Percentiles rank a stretch among this genome's conserved stretches.
Conservation (phyloP, 345 rosid genomes). For the Citrus glauca region DNA sequence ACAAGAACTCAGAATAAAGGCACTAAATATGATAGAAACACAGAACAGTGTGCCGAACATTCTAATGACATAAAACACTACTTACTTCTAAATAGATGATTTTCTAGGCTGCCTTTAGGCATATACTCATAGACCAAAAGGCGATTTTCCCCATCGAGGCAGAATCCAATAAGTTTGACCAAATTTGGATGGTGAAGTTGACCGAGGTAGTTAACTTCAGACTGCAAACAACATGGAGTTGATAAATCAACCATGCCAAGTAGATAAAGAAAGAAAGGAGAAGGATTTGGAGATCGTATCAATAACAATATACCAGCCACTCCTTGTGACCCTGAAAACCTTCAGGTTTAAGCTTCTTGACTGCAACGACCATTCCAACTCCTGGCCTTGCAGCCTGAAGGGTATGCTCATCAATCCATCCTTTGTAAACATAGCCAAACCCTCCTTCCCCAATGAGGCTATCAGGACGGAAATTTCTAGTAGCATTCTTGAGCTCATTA, state of each 20-base stretch:
- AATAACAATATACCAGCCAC: conserved; percentile 59
- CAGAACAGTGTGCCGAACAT: neutral
- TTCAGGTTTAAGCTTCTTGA: conserved; percentile 68
- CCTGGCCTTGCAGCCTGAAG: conserved; percentile 38
- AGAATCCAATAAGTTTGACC: conserved; percentile 74
- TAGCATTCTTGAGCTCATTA: conserved; percentile 55
- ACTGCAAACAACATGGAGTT: conserved; percentile 33
- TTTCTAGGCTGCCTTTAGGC: conserved; percentile 76
- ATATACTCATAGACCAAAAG: conserved; percentile 82
- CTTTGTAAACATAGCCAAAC: conserved; percentile 78
- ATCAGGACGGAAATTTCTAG: conserved; percentile 59
- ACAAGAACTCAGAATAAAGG: neutral
- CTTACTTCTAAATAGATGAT: conserved; percentile 74
- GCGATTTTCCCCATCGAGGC: conserved; percentile 54
- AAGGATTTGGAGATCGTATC: neutral
- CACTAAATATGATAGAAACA: neutral
- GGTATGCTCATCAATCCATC: conserved; percentile 58
- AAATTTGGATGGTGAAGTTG: conserved; percentile 77
- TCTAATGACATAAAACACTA: neutral
- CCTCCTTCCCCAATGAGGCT: conserved; percentile 89
- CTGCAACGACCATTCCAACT: conserved; percentile 52
- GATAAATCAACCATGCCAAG: neutral
- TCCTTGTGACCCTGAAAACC: conserved; percentile 86
- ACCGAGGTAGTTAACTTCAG: conserved; percentile 70
- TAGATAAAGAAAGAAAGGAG: conserved; percentile 1